A percentile compares a stretch with the other conserved stretches of the same genome.
Evolutionary conservation across 1,139 yeast genomes (phyloP).

Genomic region (Saccharomyces uvarum): DNA sequence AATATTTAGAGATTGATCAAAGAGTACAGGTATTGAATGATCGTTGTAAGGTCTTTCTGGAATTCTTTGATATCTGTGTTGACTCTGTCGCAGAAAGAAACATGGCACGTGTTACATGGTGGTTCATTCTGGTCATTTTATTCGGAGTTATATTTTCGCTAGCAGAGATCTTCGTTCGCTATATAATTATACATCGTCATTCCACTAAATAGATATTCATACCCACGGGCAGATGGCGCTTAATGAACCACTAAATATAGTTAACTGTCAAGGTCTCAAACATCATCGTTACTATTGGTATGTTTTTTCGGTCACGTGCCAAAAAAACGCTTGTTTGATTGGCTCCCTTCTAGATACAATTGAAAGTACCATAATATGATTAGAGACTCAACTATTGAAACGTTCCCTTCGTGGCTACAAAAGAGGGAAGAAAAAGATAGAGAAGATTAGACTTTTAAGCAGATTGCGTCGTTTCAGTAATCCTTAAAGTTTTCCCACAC

Average conservation of each 20-base stretch:
- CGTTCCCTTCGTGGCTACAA: background rate
- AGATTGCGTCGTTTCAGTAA: background rate
- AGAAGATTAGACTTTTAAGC: background rate
- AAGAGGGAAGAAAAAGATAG: background rate
- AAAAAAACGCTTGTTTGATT: background rate
- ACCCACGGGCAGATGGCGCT: background rate
- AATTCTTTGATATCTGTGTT: slow-evolving; percentile 83
- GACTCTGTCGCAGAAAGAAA: slow-evolving; percentile 91
- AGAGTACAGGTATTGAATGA: slow-evolving; percentile 89
- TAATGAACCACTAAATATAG: background rate
- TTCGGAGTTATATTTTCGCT: slow-evolving; percentile 66
- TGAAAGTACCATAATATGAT: background rate
- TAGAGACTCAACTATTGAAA: background rate
- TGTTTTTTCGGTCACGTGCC: background rate
- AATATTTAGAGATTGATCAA: slow-evolving; percentile 88
- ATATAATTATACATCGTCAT: slow-evolving; percentile 38
- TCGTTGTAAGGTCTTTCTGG: slow-evolving; percentile 86
- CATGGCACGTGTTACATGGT: slow-evolving; percentile 85
- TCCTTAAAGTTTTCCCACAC: background rate
- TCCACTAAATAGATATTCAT: background rate
- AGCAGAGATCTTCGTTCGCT: slow-evolving; percentile 52
- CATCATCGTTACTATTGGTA: background rate
- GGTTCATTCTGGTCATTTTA: slow-evolving; percentile 76
- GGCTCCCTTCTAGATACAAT: background rate
- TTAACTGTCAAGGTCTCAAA: background rate